Percentiles rank a stretch among this genome's conserved stretches.
Evolutionary conservation across 345 rosid genomes (phyloP).

Genomic region (Eutrema yunnanense): DNA sequence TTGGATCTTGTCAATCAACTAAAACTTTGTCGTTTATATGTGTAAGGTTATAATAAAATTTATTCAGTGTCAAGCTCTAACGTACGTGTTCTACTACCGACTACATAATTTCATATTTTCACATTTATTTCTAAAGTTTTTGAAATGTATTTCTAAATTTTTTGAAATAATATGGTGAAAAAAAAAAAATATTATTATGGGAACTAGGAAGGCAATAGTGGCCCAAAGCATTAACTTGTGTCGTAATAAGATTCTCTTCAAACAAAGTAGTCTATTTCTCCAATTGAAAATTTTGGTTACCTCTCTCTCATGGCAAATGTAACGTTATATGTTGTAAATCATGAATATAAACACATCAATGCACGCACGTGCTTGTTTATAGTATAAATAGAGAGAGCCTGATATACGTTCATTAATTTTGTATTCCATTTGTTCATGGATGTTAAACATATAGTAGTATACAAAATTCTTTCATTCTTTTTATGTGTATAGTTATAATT

Average conservation of each 20-base stretch:
- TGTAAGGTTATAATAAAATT: neutral
- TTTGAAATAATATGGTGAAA: neutral
- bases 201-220: constrained; percentile 5
- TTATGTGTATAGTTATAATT: too few relatives aligned
- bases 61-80: neutral
- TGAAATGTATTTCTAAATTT: neutral
- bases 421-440: neutral
- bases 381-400: neutral
- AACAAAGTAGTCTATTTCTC: constrained; percentile 2
- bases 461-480: neutral
- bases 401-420: neutral
- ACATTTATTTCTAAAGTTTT: neutral
- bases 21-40: constrained; percentile 9
- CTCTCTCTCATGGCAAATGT: constrained; percentile 19
- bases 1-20: constrained; percentile 26
- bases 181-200: neutral
- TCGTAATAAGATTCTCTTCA: neutral
- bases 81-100: constrained; percentile 5
- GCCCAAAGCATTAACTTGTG: constrained; percentile 28
- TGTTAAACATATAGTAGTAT: neutral
- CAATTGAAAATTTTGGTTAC: constrained; percentile 19
- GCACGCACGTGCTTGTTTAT: neutral
- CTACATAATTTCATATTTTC: neutral
- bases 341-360: neutral
- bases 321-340: constrained; percentile 7